These are phyloP conservation scores for Boletus smithii DNA, from an alignment of 1,284 basidiomycete genomes.

Conservation along the genomic window DNA sequence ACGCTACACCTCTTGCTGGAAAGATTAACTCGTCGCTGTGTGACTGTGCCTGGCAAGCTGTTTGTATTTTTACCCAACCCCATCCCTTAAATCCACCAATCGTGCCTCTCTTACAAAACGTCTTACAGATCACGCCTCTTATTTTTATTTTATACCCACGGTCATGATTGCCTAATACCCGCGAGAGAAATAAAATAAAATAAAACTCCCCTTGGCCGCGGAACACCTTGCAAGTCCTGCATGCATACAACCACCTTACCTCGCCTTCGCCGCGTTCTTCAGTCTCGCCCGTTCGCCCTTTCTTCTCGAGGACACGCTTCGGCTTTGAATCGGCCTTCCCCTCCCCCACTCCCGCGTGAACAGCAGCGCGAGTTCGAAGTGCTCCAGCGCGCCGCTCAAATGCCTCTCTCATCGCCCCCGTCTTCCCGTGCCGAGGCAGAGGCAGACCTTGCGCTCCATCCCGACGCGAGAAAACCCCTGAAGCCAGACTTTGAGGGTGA, in stretches of 20 bases:
- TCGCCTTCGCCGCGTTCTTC: background rate
- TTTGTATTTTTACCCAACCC: too few species aligned
- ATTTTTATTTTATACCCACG: too few species aligned
- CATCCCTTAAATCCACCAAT: too few species aligned
- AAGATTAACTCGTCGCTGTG: background rate
- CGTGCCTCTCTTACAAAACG: too few species aligned
- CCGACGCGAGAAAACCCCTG: constrained; percentile 61
- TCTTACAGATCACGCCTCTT: too few species aligned
- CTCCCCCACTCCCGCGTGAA: constrained; percentile 64
- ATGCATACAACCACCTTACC: background rate
- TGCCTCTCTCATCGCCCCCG: too few species aligned
- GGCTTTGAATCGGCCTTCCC: constrained; percentile 54
- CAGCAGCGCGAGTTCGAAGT: constrained; percentile 77
- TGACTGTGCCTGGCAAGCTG: constrained; percentile 4
- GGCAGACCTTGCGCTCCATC: constrained; percentile 51
- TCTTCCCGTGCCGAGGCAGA: constrained; percentile 31
- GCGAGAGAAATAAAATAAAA: too few species aligned
- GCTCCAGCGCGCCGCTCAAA: constrained; percentile 61
- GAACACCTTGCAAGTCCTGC: background rate
- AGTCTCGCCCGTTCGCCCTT: too few species aligned
- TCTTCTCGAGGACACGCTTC: constrained; percentile 19
- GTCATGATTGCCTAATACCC: too few species aligned
- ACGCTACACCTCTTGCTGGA: background rate
- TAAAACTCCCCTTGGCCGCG: background rate
- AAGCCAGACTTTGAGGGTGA: constrained; percentile 70